These are phyloP conservation scores for Ailanthus altissimus DNA, from an alignment of 345 rosid genomes.

Conservation along the genomic window DNA sequence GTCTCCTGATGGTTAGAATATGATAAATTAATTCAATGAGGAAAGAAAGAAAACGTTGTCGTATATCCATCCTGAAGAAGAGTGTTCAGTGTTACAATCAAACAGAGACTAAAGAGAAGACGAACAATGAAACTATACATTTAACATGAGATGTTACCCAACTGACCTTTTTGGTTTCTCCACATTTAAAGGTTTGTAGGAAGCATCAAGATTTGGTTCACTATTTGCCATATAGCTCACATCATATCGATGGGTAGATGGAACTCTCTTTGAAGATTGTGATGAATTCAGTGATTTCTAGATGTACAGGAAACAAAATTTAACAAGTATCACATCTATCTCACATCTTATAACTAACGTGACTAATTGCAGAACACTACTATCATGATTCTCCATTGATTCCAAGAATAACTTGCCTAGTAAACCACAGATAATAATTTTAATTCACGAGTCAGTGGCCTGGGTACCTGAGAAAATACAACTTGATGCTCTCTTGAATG, in stretches of 20 bases:
- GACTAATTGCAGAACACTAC: background rate
- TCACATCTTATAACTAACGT: too few relatives aligned
- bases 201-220: slow-evolving; percentile 13
- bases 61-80: background rate
- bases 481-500: slow-evolving; percentile 20
- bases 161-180: slow-evolving; percentile 52
- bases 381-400: background rate
- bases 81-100: background rate
- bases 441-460: background rate
- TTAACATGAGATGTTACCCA: background rate
- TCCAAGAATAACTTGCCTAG: background rate
- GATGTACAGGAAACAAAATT: background rate
- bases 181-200: slow-evolving; percentile 20
- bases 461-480: slow-evolving; percentile 22
- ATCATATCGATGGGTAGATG: background rate
- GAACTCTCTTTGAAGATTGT: slow-evolving; percentile 21
- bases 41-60: too few relatives aligned
- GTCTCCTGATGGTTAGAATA: slow-evolving; percentile 55
- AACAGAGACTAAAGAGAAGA: too few relatives aligned
- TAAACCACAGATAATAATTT: background rate
- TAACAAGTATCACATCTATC: background rate
- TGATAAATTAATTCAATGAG: background rate
- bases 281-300: slow-evolving; percentile 29
- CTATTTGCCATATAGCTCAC: slow-evolving; percentile 12
- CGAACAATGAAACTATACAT: background rate